phyloP scores from a whole-genome alignment of 179 eudicot species.

The Sideroxylon spinosum region DNA sequence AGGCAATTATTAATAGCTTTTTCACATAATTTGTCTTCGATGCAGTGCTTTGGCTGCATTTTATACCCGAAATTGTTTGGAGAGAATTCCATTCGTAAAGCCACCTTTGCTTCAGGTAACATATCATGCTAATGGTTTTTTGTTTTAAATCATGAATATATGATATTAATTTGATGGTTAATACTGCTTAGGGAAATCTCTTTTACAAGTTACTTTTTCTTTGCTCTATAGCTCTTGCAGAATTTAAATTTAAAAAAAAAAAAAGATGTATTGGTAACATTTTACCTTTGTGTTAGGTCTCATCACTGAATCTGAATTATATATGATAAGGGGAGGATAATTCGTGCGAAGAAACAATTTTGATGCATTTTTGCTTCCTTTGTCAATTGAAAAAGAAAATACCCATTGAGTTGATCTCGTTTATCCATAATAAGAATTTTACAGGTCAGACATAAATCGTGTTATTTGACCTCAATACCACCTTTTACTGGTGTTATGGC shows the following conservation, averaged over 20 bases:
- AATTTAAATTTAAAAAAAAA: conserved; percentile 1
- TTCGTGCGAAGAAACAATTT: background rate
- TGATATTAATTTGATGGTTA: conserved; percentile 2
- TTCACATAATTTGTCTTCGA: conserved; percentile 16
- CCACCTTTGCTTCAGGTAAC: conserved; percentile 92
- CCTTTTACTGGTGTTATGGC: too few species aligned
- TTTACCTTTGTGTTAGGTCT: conserved; percentile 2
- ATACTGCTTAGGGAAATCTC: background rate
- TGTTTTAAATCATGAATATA: background rate
- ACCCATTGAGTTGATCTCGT: too few species aligned
- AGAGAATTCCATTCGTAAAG: conserved; percentile 57
- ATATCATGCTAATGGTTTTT: background rate
- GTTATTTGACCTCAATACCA: too few species aligned
- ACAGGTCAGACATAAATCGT: too few species aligned
- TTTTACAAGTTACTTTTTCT: background rate
- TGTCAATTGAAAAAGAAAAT: background rate
- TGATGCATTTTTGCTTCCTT: background rate
- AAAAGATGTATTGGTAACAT: background rate
- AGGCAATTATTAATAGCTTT: too few species aligned
- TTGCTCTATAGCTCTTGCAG: background rate
- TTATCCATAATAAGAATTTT: too few species aligned
- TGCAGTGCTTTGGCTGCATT: conserved; percentile 95
- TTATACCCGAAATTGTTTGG: conserved; percentile 79
- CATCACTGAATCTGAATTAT: background rate
- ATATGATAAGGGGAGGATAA: background rate